Base-by-base conservation (phyloP, 306 rosid species). In the Inga laurina region DNA sequence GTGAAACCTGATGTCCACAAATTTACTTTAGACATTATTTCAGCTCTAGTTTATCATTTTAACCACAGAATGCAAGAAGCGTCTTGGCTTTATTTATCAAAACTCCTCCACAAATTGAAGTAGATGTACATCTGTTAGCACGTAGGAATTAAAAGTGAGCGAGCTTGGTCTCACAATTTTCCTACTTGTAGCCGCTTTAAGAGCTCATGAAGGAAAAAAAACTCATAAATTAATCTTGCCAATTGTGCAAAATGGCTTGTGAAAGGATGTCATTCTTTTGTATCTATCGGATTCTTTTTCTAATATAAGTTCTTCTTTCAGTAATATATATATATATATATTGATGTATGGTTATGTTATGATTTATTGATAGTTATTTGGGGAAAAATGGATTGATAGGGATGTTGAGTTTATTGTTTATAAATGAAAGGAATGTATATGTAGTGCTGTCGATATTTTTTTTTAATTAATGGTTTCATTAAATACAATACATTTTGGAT, bases 1-100 rank as follows among this genome's bases (percentile, higher is more conserved):
- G 76, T 82, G 71, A 94, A 85, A 85, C 95, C 95, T 12, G 97
- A 94, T 87, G 94, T 88, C 84, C 97, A 89, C 87, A 87, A 59
- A 65, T 96, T 96, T 90, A 82, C 89, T 54, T 22, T 87, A 21
- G 98, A 94, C 84, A 65, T 90, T 64, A 46, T 92, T 86, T 92
- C 93, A 48, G 92, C 93, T 59, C 71, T 94, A 32, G 46, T 65
- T 72, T 85, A 72, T 69, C 94, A 89, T 86, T 83, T 89, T 67
- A 90, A 88, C 75, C 85, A 85, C 44, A 89, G 83, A 87, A 68
- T 88, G 61, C 92, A 89, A 21, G 92, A 86, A 79, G 89, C 91
- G 80, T 73, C 64, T 66, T 94, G 96, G 91, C 83, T 96, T 69
- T 91, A 87, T 88, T 77, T 94, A 21, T 96, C 99, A 45, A 90